Evolutionary conservation across 2,329 filamentous ascomycete species (phyloP).

Genomic region (Aspergillus jensenii): DNA sequence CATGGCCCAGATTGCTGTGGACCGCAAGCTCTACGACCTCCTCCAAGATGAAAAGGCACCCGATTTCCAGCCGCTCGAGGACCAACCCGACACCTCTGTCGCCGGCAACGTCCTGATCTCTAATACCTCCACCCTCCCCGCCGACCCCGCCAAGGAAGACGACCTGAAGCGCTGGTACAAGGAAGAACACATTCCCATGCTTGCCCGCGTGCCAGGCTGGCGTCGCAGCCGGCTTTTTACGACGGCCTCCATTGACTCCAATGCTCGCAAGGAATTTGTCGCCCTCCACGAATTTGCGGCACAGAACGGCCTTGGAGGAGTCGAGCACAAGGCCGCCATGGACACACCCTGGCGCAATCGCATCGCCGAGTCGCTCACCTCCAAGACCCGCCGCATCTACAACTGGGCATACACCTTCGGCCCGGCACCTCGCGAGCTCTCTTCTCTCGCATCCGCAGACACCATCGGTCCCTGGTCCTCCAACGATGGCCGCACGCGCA

Average conservation of each 20-base stretch:
- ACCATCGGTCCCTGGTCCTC: conserved; percentile 54
- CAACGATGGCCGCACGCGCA: conserved; percentile 56
- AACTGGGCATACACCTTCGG: conserved; percentile 79
- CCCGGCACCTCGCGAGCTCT: conserved; percentile 67
- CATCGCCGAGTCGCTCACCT: conserved; percentile 58
- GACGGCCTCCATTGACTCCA: conserved; percentile 63
- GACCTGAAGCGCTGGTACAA: conserved; percentile 69
- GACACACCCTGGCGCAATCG: conserved; percentile 62
- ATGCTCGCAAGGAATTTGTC: conserved; percentile 58
- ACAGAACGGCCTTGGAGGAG: conserved; percentile 64
- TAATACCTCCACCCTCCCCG: conserved; percentile 60
- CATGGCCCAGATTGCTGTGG: conserved; percentile 67
- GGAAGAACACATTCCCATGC: conserved; percentile 70
- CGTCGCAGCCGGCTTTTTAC: conserved; percentile 69
- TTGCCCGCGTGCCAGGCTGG: conserved; percentile 77
- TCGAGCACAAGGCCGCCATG: conserved; percentile 63
- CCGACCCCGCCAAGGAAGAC: conserved; percentile 55
- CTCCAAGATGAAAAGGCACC: conserved; percentile 56
- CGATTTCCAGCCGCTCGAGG: conserved; percentile 61
- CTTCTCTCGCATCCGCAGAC: conserved; percentile 52
- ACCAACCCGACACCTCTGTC: conserved; percentile 58
- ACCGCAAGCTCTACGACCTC: conserved; percentile 69
- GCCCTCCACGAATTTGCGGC: conserved; percentile 71
- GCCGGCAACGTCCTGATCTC: conserved; percentile 62
- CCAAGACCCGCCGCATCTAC: conserved; percentile 62